A percentile compares a stretch with the other conserved stretches of the same genome.
Conservation (phyloP, 768 basidiomycete genomes). For the Rubroboletus satanas region DNA sequence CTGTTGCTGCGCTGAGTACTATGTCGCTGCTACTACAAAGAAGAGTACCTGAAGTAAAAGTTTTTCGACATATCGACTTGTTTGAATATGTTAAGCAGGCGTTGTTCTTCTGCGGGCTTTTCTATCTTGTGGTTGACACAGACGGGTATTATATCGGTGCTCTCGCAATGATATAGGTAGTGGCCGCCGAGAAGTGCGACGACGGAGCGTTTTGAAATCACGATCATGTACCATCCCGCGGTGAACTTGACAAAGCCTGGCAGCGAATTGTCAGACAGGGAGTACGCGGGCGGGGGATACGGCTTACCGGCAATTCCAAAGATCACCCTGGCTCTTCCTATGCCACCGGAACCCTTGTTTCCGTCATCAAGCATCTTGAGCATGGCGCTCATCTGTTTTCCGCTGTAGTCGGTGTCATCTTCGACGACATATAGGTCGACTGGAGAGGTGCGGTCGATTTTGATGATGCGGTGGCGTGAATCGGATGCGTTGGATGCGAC, state of each 20-base stretch:
- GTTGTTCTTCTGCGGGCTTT: constrained; percentile 83
- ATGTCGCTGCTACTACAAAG: background rate
- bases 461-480: constrained; percentile 86
- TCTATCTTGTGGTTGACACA: constrained; percentile 80
- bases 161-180: constrained; percentile 95
- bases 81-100: constrained; percentile 86
- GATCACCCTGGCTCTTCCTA: constrained; percentile 74
- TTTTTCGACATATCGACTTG: constrained; percentile 99
- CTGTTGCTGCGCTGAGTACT: constrained; percentile 36
- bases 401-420: constrained; percentile 84
- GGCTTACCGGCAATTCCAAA: constrained; percentile 77
- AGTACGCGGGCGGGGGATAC: background rate
- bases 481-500: constrained; percentile 88
- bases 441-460: constrained; percentile 84
- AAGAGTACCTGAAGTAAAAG: constrained; percentile 87
- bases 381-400: constrained; percentile 85
- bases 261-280: background rate
- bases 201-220: constrained; percentile 85
- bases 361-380: constrained; percentile 95
- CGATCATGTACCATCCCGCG: constrained; percentile 92
- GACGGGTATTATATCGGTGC: constrained; percentile 78
- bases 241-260: constrained; percentile 89
- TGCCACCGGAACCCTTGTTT: constrained; percentile 81
- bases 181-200: constrained; percentile 94
- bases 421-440: constrained; percentile 76